Evolutionary conservation across 2,329 filamentous ascomycete species (phyloP), one percentile per base, ranked within the genome.

Genomic region (Microsporum audouinii): DNA sequence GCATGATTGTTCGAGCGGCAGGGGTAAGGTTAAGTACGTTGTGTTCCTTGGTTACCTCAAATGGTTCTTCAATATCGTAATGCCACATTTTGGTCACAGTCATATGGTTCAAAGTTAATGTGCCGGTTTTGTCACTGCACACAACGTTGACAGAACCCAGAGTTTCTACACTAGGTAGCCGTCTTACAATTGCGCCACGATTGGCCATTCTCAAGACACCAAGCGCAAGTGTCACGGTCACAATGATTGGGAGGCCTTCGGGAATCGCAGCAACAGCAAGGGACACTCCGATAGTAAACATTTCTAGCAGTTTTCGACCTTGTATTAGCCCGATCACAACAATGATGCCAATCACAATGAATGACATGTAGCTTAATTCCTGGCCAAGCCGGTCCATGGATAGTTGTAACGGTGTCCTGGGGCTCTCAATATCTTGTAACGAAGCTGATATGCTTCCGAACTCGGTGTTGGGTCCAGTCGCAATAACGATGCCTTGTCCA

Each of bases 91-190:
- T 95, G 14, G 91, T 91, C 0, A 91, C 91, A 0, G 94, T 95
- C 94, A 99, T 97, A 71, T 99, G 94, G 71, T 97, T 99, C 71
- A 91, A 91, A 0, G 94, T 99, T 63, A 99, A 78, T 1, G 94
- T 99, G 36, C 92, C 90, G 49, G 94, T 99, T 77, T 99, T 99
- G 79, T 99, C 94, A 67, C 91, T 96, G 77, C 95, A 99, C 5
- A 99, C 90, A n/a, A 99, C 91, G 69, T 97, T 99, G 62, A 99
- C 94, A n/a, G 91, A 96, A 6, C 95, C 95, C 3, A 99, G 78
- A 0, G 94, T 99, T 73, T 99, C 94, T 6, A 99, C 95, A 73
- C 94, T 97, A 27, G 95, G 95, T 76, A 99, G 87, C 70, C 89
- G 87, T 66, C 94, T 88, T 63, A 99, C 92, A 72, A 99, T 99